Base-by-base conservation (phyloP, 306 rosid genomes). In the Dryas alaskensis region DNA sequence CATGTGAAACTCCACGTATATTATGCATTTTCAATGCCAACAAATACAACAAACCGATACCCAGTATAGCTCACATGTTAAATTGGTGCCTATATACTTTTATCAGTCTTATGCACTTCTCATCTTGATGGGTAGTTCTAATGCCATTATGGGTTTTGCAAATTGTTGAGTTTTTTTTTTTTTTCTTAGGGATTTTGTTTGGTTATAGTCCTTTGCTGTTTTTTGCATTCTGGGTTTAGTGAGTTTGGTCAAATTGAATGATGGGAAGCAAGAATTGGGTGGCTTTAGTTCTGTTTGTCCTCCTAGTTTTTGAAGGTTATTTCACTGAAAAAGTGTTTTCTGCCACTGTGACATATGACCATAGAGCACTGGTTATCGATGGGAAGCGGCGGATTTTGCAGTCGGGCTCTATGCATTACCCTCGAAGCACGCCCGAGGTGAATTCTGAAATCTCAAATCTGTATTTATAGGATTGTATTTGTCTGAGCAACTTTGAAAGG, bases 321-420 rank as follows among this genome's bases (percentile, higher is more conserved):
- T 69, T 69, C 49, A 69, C 22, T 69, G 49, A 69, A 40, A 39
- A 11, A 16, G 73, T 69, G 4, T 4, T 31, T 69, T 69, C 73
- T 40, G 68, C 77, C 13, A 78, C 13, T 13, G 78, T 78, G 68
- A 45, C 82, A 46, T 78, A 78, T 65, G 82, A 78, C 73, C 42
- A 48, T 8, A 72, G 73, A 65, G 78, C 82, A 3, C 65, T 78
- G 54, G 67, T 79, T 62, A 79, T 79, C 47, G 60, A 79, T 79
- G 82, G 82, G 69, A 59, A 67, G 60, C 40, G 78, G 40, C 51
- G 51, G 17, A 31, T 79, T 27, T 61, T 79, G 72, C 60, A 66
- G 62, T 79, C 75, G 0, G 82, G 82, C 10, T 79, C 82, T 45
- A 59, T 79, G 40, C 82, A 79, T 44, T 79, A 79, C 53, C 78